Evolutionary conservation across 73 alveolate genomes (phyloP).

Genomic region (Durusdinium trenchii): DNA sequence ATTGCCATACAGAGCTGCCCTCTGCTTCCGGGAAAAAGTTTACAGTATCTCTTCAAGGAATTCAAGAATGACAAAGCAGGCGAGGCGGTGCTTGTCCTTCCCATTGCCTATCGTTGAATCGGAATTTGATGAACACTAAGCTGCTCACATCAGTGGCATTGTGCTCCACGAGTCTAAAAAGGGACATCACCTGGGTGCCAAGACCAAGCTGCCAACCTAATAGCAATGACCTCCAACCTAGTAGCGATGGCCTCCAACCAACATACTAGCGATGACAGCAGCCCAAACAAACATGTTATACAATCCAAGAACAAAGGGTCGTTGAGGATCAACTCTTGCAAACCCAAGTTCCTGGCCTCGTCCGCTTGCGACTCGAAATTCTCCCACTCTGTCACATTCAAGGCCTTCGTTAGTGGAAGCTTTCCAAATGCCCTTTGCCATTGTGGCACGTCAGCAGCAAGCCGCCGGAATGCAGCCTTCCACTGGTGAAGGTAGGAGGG

Average conservation of each 20-base stretch:
- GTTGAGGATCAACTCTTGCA: no score
- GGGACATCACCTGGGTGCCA: constrained; percentile 28
- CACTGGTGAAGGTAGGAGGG: neutral
- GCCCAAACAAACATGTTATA: no score
- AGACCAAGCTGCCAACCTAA: neutral
- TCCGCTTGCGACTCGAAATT: constrained; percentile 16
- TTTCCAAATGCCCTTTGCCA: constrained; percentile 49
- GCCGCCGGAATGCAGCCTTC: constrained; percentile 38
- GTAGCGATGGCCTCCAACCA: no score
- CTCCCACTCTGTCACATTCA: constrained; percentile 54
- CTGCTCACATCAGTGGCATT: constrained; percentile 48
- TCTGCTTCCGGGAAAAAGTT: no score
- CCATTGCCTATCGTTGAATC: no score
- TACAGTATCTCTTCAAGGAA: no score
- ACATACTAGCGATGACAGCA: no score
- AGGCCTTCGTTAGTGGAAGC: constrained; percentile 12
- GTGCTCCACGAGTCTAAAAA: constrained; percentile 47
- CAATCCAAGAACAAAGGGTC: no score
- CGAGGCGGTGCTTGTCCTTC: no score
- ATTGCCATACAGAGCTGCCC: no score
- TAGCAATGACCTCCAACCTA: neutral
- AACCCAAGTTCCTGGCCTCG: neutral
- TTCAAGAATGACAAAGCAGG: no score
- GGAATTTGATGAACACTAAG: neutral
- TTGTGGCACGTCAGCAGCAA: constrained; percentile 4